phyloP scores from a whole-genome alignment of 75 land plant genomes.

The Sequoia sempervirens region DNA sequence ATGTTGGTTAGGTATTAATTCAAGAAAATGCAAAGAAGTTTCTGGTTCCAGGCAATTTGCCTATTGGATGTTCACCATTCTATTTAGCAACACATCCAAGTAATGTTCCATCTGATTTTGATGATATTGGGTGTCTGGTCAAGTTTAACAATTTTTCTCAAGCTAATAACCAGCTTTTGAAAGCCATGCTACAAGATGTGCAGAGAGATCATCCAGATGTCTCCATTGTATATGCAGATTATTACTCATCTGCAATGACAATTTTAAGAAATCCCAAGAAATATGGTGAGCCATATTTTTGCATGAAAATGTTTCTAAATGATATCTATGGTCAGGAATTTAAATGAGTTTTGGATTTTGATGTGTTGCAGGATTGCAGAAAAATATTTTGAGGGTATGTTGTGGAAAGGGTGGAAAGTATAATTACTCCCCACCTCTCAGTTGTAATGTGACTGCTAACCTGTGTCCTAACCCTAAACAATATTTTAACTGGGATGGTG shows the following conservation, averaged over 20 bases:
- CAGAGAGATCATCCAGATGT: neutral
- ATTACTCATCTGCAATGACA: neutral
- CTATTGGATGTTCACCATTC: neutral
- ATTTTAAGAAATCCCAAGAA: neutral
- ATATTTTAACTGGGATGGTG: no score
- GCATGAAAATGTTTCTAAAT: no score
- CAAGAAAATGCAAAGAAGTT: neutral
- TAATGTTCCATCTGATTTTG: neutral
- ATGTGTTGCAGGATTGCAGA: conserved; percentile 2
- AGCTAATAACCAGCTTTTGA: neutral
- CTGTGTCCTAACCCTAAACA: no score
- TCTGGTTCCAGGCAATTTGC: conserved; percentile 4
- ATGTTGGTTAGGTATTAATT: neutral
- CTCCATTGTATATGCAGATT: neutral
- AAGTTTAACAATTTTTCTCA: neutral
- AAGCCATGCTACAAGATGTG: neutral
- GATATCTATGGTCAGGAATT: no score
- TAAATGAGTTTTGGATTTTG: neutral
- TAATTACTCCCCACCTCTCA: neutral
- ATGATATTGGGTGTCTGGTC: neutral
- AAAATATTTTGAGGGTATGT: neutral
- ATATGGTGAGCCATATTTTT: neutral
- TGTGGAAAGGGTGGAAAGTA: conserved; percentile 3
- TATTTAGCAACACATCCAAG: conserved; percentile 2
- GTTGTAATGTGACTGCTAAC: no score